Evolutionary conservation across 192 early-diverging fungal species (phyloP).

Genomic region (Podila epigama): DNA sequence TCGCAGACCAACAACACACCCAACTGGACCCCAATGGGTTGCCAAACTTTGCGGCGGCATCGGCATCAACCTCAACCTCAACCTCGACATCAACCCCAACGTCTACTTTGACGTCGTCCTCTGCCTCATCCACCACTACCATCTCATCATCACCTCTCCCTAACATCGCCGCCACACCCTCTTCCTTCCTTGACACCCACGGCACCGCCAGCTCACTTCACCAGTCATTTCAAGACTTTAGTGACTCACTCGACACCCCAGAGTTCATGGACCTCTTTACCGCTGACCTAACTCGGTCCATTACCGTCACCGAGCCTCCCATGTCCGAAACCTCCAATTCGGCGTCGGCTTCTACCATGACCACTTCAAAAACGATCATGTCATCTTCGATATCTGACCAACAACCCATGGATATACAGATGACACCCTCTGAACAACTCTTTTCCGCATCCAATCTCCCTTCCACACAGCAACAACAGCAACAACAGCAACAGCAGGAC

Average conservation of each 20-base stretch:
- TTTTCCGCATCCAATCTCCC: not conserved
- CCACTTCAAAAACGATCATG: too few relatives aligned
- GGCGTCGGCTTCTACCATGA: too few relatives aligned
- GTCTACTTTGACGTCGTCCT: not conserved
- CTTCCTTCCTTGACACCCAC: not conserved
- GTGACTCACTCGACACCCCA: not conserved
- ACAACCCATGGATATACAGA: not conserved
- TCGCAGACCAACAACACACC: not conserved
- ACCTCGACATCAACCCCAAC: too few relatives aligned
- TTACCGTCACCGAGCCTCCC: not conserved
- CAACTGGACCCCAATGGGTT: too few relatives aligned
- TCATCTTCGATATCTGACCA: not conserved
- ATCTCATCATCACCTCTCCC: not conserved
- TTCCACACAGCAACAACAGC: not conserved
- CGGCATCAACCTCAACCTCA: too few relatives aligned
- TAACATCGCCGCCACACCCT: not conserved
- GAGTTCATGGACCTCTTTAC: slow-evolving; percentile 1
- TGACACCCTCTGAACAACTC: not conserved
- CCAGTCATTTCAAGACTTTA: not conserved
- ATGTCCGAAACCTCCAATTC: not conserved
- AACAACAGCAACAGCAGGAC: slow-evolving; percentile 12
- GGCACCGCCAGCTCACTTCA: not conserved
- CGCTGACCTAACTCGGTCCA: not conserved
- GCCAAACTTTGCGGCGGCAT: too few relatives aligned
- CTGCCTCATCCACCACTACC: not conserved